phyloP scores from a whole-genome alignment of 164 flowering plant species.

The Vitis amurensis region DNA sequence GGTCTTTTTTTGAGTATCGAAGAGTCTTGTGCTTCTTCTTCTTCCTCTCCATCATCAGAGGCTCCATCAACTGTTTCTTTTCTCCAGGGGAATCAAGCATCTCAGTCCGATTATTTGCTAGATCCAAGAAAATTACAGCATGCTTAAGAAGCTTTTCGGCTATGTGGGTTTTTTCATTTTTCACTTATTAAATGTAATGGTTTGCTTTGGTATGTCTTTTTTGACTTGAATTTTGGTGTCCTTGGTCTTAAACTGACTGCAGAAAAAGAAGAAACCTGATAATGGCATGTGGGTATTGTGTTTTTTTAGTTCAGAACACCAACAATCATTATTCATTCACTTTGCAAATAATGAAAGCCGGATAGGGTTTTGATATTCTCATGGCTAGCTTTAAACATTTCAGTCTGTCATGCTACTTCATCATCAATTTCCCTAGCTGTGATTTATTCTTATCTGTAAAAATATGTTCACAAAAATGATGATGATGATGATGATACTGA shows the following conservation, averaged over 20 bases:
- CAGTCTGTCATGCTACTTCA: too few species aligned
- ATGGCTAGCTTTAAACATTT: too few species aligned
- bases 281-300: background rate
- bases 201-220: background rate
- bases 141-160: constrained; percentile 1
- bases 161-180: background rate
- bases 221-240: background rate
- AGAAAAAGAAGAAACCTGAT: background rate
- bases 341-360: too few species aligned
- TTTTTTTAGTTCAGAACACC: background rate
- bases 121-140: constrained; percentile 21
- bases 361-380: too few species aligned
- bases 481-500: too few species aligned
- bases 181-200: background rate
- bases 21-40: too few species aligned
- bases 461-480: too few species aligned
- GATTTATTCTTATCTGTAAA: too few species aligned
- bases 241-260: background rate
- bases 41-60: background rate
- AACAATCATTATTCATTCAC: too few species aligned
- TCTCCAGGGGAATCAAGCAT: constrained; percentile 32
- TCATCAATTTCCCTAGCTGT: too few species aligned
- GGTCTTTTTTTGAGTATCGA: background rate
- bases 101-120: constrained; percentile 34
- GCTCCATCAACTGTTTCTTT: background rate